Evolutionary conservation across 768 basidiomycete genomes (phyloP).

Genomic region (Strobilomyces dryophilus): DNA sequence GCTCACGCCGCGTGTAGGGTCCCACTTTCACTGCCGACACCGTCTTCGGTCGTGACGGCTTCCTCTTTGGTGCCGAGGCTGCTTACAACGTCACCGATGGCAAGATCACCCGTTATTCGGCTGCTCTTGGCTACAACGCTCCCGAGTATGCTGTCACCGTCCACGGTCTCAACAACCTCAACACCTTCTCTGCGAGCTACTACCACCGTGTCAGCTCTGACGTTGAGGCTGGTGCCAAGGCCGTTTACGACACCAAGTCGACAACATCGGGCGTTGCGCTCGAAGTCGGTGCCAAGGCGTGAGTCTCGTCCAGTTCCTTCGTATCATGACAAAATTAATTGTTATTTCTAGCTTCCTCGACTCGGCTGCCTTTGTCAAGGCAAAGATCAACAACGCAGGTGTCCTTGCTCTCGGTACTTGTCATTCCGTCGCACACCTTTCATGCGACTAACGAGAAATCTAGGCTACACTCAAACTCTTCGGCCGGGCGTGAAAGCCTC

Average conservation of each 20-base stretch:
- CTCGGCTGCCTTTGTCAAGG: constrained; percentile 89
- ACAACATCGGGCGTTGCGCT: constrained; percentile 82
- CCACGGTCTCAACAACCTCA: constrained; percentile 93
- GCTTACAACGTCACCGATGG: constrained; percentile 96
- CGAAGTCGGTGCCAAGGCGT: constrained; percentile 96
- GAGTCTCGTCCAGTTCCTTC: constrained; percentile 31
- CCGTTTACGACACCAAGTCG: constrained; percentile 91
- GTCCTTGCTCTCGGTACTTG: constrained; percentile 74
- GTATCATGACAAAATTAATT: not conserved
- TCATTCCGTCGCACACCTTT: not conserved
- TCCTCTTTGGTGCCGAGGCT: constrained; percentile 95
- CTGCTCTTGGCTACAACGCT: constrained; percentile 92
- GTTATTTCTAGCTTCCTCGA: constrained; percentile 63
- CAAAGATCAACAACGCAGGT: constrained; percentile 97
- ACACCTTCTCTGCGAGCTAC: constrained; percentile 92
- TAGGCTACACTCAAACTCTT: constrained; percentile 89
- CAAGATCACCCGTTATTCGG: constrained; percentile 85
- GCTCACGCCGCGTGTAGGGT: constrained; percentile 51
- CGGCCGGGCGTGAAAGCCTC: constrained; percentile 90
- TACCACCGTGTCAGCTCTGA: constrained; percentile 93
- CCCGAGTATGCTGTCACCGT: constrained; percentile 94
- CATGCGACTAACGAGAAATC: constrained; percentile 10
- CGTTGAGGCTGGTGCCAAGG: constrained; percentile 95
- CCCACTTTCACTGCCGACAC: constrained; percentile 97
- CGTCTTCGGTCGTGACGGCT: constrained; percentile 93